A percentile compares a stretch with the other conserved stretches of the same genome.
Conservation (phyloP, 441 rosid species). For the Biscutella laevigata region DNA sequence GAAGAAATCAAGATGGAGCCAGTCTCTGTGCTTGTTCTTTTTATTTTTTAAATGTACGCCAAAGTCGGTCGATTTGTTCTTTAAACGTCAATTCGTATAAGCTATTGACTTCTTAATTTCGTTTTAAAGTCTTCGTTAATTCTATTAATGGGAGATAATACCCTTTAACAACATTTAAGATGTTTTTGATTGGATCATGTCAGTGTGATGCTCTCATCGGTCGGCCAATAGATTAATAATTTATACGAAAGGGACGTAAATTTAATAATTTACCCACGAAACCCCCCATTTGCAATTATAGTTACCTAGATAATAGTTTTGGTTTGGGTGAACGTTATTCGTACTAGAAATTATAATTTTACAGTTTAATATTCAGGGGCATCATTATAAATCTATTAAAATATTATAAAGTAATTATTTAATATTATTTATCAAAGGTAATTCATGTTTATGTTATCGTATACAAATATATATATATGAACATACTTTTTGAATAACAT, state of each 20-base stretch:
- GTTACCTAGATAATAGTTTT: neutral
- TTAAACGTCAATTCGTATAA: neutral
- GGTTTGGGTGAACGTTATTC: neutral
- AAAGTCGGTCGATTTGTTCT: slow-evolving; percentile 1
- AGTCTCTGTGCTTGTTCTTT: neutral
- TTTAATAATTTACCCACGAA: neutral
- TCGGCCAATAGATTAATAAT: slow-evolving; percentile 17
- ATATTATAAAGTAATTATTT: too few relatives aligned
- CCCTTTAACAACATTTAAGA: neutral
- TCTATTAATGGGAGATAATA: neutral
- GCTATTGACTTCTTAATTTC: neutral
- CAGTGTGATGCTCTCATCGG: slow-evolving; percentile 3
- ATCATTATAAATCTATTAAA: too few relatives aligned
- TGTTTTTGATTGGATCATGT: slow-evolving; percentile 6
- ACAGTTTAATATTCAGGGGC: too few relatives aligned
- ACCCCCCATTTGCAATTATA: neutral
- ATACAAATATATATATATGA: too few relatives aligned
- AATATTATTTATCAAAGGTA: too few relatives aligned
- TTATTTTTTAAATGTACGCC: neutral
- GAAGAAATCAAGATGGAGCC: slow-evolving; percentile 6
- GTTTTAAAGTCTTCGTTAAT: slow-evolving; percentile 7
- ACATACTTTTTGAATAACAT: too few relatives aligned
- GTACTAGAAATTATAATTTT: too few relatives aligned
- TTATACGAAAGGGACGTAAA: neutral
- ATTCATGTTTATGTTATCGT: too few relatives aligned